Conservation (phyloP, 2,329 filamentous ascomycete genomes). For the Aspergillus brunneoviolaceus region DNA sequence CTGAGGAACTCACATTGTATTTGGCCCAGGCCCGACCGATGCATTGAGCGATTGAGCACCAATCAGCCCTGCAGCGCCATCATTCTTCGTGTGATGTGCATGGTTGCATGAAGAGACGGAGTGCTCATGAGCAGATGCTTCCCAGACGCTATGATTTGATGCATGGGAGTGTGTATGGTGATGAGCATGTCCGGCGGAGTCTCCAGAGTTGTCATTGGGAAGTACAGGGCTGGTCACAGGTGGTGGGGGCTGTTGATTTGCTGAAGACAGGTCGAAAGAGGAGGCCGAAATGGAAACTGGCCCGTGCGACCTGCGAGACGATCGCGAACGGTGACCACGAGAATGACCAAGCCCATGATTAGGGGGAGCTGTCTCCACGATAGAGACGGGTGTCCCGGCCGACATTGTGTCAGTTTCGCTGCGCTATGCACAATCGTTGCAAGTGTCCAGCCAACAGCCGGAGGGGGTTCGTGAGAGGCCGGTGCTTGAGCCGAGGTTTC, state of each 20-base stretch:
- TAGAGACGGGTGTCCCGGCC: slow-evolving; percentile 31
- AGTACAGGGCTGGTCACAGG: slow-evolving; percentile 16
- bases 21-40: not conserved
- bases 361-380: slow-evolving; percentile 29
- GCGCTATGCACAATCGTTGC: slow-evolving; percentile 14
- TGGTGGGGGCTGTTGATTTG: slow-evolving; percentile 20
- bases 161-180: slow-evolving; percentile 43
- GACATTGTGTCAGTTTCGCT: slow-evolving; percentile 30
- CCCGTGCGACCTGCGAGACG: slow-evolving; percentile 30
- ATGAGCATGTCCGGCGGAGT: slow-evolving; percentile 25
- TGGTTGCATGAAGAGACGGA: not conserved
- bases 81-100: slow-evolving; percentile 1
- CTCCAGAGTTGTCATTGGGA: slow-evolving; percentile 28
- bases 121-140: not conserved
- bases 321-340: slow-evolving; percentile 36
- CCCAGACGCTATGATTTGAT: not conserved
- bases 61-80: not conserved
- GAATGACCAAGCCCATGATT: slow-evolving; percentile 30
- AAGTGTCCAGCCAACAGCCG: slow-evolving; percentile 3
- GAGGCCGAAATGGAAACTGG: slow-evolving; percentile 27
- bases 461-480: slow-evolving; percentile 13
- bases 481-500: slow-evolving; percentile 12
- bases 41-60: not conserved
- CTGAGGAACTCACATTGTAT: slow-evolving; percentile 4
- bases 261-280: slow-evolving; percentile 19